Base-by-base conservation (phyloP, 768 basidiomycete genomes). In the Rubroboletus pulcherrimus region DNA sequence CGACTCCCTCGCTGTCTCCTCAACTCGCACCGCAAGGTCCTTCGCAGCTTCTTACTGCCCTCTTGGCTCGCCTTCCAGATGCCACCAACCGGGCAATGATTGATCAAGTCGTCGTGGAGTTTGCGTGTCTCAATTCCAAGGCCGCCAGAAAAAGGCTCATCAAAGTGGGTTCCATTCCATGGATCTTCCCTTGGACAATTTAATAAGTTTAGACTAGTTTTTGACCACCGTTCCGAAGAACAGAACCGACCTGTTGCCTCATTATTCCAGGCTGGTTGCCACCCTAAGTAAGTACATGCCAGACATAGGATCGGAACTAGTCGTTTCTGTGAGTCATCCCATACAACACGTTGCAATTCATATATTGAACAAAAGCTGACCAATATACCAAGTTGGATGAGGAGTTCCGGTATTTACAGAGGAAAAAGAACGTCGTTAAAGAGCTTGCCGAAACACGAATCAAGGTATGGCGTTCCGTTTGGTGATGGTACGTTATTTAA, bases 71-170 rank as follows among this genome's bases (percentile, higher is more conserved):
- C 30, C 78, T 99, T 11, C 91, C 96, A 0, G 96, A 99, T 69
- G 90, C 91, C n/a, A 95, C 91, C 12, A 98, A 93, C 65, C 84
- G 91, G 15, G 80, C 83, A 2, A 71, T 93, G 56, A 90, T 98
- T 54, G 97, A 99, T 68, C 92, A 96, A 72, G 87, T 89, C 30
- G 94, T 94, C 0, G 84, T 98, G 38, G 96, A 99, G 59, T 99
- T 99, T 70, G 92, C 93, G 0, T 93, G 95, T 66, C 77, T 99
- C 54, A 99, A 98, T 67, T 95, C 93, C 41, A 98, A 98, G 70
- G 93, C 96, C 21, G 92, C 95, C 12, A 78, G 97, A 63, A 98
- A 96, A 70, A 76, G 97, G 53, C 79, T 98, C 39, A 78, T 92
- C 61, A 94, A 86, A 81, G 95, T 94, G 42, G 53, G 59, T 52